Evolutionary conservation across 768 basidiomycete species (phyloP).

Genomic region (Trametes meyenii): DNA sequence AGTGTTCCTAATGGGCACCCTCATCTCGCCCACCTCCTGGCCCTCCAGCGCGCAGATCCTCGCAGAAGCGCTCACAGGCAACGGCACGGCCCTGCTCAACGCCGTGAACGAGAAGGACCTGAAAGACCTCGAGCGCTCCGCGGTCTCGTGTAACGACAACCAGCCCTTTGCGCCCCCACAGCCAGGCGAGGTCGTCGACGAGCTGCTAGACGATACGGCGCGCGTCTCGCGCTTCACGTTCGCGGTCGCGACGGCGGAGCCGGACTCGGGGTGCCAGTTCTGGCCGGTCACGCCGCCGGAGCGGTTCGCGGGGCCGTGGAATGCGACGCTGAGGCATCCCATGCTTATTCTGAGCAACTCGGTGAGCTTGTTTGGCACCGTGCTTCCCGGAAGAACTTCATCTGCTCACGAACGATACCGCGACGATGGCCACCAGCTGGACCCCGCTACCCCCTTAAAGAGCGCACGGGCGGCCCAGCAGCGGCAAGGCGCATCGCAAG

Average conservation of each 20-base stretch:
- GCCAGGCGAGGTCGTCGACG: slow-evolving; percentile 29
- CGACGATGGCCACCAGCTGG: slow-evolving; percentile 9
- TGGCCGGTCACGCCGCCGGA: slow-evolving; percentile 33
- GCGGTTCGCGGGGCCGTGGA: slow-evolving; percentile 36
- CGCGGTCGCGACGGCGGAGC: slow-evolving; percentile 25
- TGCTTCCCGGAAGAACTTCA: not conserved
- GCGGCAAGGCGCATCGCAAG: slow-evolving; percentile 25
- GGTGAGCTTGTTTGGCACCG: slow-evolving; percentile 12
- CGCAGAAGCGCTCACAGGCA: slow-evolving; percentile 30
- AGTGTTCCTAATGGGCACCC: slow-evolving; percentile 20
- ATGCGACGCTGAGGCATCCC: slow-evolving; percentile 31
- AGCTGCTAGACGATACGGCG: slow-evolving; percentile 27
- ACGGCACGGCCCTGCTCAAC: slow-evolving; percentile 31
- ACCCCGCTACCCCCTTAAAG: slow-evolving; percentile 35
- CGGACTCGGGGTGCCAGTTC: slow-evolving; percentile 34
- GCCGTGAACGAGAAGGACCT: slow-evolving; percentile 17
- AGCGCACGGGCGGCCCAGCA: slow-evolving; percentile 30
- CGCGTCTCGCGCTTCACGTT: slow-evolving; percentile 27
- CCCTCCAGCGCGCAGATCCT: slow-evolving; percentile 21
- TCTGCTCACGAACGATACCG: not conserved
- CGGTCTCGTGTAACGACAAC: slow-evolving; percentile 37
- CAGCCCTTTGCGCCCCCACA: slow-evolving; percentile 25
- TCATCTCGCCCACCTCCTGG: slow-evolving; percentile 31
- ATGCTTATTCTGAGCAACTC: slow-evolving; percentile 34
- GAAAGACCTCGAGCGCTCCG: slow-evolving; percentile 30